Base-by-base conservation (phyloP, 768 basidiomycete species). In the Boletus coccyginus region DNA sequence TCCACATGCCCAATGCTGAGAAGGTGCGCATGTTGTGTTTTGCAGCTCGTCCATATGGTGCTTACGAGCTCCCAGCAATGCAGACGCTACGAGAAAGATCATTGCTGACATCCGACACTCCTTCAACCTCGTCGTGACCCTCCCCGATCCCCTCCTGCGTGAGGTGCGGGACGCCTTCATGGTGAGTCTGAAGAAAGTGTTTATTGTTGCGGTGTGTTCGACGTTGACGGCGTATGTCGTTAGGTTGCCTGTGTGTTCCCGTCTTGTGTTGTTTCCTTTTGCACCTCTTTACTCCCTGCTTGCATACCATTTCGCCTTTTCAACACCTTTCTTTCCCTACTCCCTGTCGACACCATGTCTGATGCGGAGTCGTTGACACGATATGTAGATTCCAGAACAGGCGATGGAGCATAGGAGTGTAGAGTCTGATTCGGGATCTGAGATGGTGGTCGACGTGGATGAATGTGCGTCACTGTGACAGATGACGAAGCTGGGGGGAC, bases 51-150 rank as follows among this genome's bases (percentile, higher is more conserved):
- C 27, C 6, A 3, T 27, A 27, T 27, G 27, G 27, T 27, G 27
- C 27, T 27, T 4, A 27, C 27, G 27, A 27, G 27, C 27, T 21
- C 27, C 27, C 27, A 3, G 27, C 3, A 27, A 27, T 5, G 10
- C 8, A 5, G 11, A 9, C 35, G 8, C 35, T 11, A 35, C 10
- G 21, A 54, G 21, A 45, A 32, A 62, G 61, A 38, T 66, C 13
- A 67, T 67, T 13, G 5, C 43, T 1, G 56, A 59, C 5, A 67
- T 64, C 27, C 51, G 62, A 0, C 65, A 64, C 39, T 64, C 65
- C 0, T 42, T 66, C 7, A 64, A 42, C 24, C 59, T 66, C 4
- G 62, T 66, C 3, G 29, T 10, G 1, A 21, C 42, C 1, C 52
- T 66, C 3, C 62, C 55, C 1, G 41, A 58, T 0, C 56, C 58